A percentile compares a stretch with the other conserved stretches of the same genome.
These are phyloP conservation scores for Mycosarcoma maydis DNA, from an alignment of 1,284 basidiomycete species.

Conservation along the genomic window DNA sequence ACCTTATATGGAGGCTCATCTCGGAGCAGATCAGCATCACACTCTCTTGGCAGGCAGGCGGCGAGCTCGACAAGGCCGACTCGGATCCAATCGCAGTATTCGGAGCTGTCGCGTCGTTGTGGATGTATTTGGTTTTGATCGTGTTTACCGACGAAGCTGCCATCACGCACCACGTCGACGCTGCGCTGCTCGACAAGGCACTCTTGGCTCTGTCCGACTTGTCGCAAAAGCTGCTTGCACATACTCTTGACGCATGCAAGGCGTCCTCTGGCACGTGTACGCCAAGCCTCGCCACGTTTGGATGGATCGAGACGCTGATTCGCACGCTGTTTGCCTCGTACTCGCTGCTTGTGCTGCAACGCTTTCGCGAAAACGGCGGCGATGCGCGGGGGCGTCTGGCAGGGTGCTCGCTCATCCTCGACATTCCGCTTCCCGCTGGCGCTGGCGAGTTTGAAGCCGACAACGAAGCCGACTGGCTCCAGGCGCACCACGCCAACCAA, in stretches of 20 bases:
- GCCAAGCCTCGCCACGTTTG: constrained; percentile 21
- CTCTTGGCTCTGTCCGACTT: constrained; percentile 45
- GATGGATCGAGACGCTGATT: constrained; percentile 54
- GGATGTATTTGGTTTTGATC: constrained; percentile 59
- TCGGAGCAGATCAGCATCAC: constrained; percentile 38
- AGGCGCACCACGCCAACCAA: constrained; percentile 22
- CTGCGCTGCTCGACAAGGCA: constrained; percentile 39
- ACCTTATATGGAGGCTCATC: constrained; percentile 51
- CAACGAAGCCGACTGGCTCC: constrained; percentile 47
- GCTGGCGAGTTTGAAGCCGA: constrained; percentile 58
- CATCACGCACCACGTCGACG: constrained; percentile 42
- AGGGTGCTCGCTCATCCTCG: constrained; percentile 50
- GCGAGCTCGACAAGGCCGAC: constrained; percentile 12
- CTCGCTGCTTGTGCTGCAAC: constrained; percentile 56
- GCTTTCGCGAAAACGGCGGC: constrained; percentile 49
- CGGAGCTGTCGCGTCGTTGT: constrained; percentile 50
- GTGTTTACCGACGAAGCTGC: constrained; percentile 52
- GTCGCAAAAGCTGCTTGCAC: constrained; percentile 27
- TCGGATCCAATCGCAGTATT: constrained; percentile 38
- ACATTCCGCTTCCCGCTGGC: constrained; percentile 49
- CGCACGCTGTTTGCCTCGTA: constrained; percentile 57
- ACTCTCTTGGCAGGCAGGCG: constrained; percentile 10
- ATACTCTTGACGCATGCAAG: constrained; percentile 14
- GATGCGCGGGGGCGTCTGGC: constrained; percentile 39
- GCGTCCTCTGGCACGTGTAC: constrained; percentile 5